Conservation (phyloP, 2,329 filamentous ascomycete genomes). For the Zopfia rhizophila region DNA sequence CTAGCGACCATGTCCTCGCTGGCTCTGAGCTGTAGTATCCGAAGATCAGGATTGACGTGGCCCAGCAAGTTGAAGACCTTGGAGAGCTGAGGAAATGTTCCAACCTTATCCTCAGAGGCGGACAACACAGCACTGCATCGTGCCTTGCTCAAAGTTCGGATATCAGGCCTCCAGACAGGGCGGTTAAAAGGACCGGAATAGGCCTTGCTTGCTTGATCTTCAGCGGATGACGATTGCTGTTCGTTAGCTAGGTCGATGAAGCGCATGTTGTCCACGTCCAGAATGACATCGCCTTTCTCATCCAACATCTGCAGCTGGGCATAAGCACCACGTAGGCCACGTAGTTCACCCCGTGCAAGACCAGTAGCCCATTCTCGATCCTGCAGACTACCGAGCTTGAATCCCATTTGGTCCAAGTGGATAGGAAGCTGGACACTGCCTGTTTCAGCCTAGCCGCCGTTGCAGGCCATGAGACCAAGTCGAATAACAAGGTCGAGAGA, state of each 20-base stretch:
- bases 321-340: constrained; percentile 20
- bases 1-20: neutral
- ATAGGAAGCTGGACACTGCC: constrained; percentile 10
- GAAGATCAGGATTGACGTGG: constrained; percentile 2
- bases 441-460: constrained; percentile 25
- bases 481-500: constrained; percentile 45
- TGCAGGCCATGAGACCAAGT: constrained; percentile 29
- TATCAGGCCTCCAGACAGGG: constrained; percentile 33
- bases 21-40: constrained; percentile 1
- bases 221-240: too few relatives aligned
- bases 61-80: neutral
- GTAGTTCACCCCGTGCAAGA: constrained; percentile 14
- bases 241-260: constrained; percentile 7
- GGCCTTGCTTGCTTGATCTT: neutral
- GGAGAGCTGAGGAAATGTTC: neutral
- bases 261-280: constrained; percentile 20
- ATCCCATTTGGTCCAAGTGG: constrained; percentile 21
- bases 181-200: constrained; percentile 17
- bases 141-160: constrained; percentile 11
- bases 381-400: constrained; percentile 28
- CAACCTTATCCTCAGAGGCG: neutral
- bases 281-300: constrained; percentile 8
- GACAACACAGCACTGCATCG: neutral
- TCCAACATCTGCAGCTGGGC: constrained; percentile 8
- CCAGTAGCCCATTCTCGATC: constrained; percentile 9